Base-by-base conservation (phyloP, 2,329 filamentous ascomycete species). In the Aspergillus sp. region DNA sequence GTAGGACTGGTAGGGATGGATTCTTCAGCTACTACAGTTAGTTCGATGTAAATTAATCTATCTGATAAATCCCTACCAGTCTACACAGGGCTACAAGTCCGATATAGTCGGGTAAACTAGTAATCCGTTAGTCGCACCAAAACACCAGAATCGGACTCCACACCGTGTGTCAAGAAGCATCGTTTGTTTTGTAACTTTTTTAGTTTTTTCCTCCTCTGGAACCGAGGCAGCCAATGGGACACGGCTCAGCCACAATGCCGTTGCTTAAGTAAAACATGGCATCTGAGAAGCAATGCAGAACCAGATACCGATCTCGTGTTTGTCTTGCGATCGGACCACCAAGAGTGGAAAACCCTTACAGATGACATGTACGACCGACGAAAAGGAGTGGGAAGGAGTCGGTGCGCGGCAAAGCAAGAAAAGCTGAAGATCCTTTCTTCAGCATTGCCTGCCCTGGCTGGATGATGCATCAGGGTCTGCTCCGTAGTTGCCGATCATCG, bases 251-350 rank as follows among this genome's bases (percentile, higher is more conserved):
- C 61, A 63, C 61, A 55, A n/a, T 23, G 12, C 4, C 32, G 13
- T 39, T 25, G 41, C 39, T 45, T 43, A 36, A 30, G 28, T 45
- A 47, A 55, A 36, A 15, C 32, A 30, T 21, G 23, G 28, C 8
- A 41, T 23, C 38, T n/a, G 9, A 51, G 7, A 51, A n/a, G 21
- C 8, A 53, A 54, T 55, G 48, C 50, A 32, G 43, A 47, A 54
- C 54, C 21, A 51, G 50, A 58, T 36, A 50, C 53, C 49, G 58
- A 63, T 63, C 62, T 62, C 62, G 62, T 64, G 62, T 64, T 64
- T 58, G 30, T 39, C 28, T 58, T 53, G 55, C 58, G 55, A 61
- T 60, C 60, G 50, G 59, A 38, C 55, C 58, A 43, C 48, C 43
- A 55, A 55, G 48, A 47, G 41, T 13, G 25, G 25, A 45, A 19